Evolutionary conservation across 116 monocot genomes (phyloP).

Genomic region (Trichopus zeylanicus): DNA sequence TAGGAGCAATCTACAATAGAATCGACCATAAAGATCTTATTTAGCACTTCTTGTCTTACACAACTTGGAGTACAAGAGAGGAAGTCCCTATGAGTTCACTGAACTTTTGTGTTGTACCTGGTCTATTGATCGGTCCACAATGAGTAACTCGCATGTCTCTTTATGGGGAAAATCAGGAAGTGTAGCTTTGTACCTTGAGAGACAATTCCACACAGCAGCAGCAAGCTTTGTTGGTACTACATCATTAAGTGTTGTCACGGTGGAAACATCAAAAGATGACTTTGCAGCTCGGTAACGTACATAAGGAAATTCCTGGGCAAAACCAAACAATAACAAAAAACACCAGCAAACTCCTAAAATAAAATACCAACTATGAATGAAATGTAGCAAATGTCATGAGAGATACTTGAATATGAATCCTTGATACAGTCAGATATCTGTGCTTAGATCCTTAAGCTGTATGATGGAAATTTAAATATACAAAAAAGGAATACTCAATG

Average conservation of each 20-base stretch:
- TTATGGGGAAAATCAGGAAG: conserved; percentile 73
- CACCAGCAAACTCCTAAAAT: no score
- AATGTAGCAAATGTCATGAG: background rate
- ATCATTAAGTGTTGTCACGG: conserved; percentile 46
- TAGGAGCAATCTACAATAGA: conserved; percentile 67
- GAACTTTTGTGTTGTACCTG: conserved; percentile 44
- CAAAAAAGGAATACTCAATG: no score
- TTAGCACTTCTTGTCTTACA: no score
- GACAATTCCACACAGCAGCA: conserved; percentile 69
- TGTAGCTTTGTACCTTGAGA: conserved; percentile 57
- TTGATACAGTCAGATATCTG: no score
- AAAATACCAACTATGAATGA: background rate
- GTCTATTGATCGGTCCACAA: conserved; percentile 85
- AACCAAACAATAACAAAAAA: background rate
- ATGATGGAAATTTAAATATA: no score
- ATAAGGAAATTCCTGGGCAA: conserved; percentile 76
- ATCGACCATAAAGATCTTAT: background rate
- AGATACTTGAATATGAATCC: no score
- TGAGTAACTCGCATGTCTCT: conserved; percentile 93
- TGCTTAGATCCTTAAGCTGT: no score
- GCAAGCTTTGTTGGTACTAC: conserved; percentile 91
- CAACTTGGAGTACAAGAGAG: no score
- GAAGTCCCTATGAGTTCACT: no score
- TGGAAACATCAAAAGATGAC: conserved; percentile 56
- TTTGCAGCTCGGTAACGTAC: conserved; percentile 83